phyloP scores from a whole-genome alignment of 352 stramenopile genomes.

The Globisporangium carolinianum region DNA sequence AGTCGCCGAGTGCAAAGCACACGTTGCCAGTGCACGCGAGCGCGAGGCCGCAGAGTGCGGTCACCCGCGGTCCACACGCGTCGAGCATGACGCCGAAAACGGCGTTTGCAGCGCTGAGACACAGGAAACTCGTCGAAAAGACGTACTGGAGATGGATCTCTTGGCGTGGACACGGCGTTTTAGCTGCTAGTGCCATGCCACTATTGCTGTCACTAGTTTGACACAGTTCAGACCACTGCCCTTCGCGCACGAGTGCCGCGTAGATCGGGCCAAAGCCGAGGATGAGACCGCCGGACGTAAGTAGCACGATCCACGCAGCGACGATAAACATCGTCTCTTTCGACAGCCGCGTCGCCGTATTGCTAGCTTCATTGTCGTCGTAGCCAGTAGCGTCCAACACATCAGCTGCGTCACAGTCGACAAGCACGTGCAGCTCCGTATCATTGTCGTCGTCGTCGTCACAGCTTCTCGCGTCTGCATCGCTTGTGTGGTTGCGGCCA shows the following conservation, averaged over 20 bases:
- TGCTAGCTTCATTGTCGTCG: too few relatives aligned
- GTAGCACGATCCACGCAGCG: constrained; percentile 47
- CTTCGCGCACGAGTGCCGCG: constrained; percentile 50
- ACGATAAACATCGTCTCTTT: constrained; percentile 65
- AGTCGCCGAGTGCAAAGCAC: constrained; percentile 49
- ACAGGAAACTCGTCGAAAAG: constrained; percentile 74
- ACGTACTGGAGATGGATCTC: constrained; percentile 73
- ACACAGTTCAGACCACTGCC: constrained; percentile 67
- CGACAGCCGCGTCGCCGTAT: constrained; percentile 21
- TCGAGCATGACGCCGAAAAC: constrained; percentile 75
- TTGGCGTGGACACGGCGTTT: constrained; percentile 39
- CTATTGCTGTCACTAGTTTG: constrained; percentile 2
- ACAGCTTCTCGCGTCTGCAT: not conserved
- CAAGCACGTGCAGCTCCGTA: not conserved
- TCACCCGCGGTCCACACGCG: constrained; percentile 48
- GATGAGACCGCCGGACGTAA: constrained; percentile 64
- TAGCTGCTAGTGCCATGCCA: not conserved
- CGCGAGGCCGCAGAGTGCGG: constrained; percentile 42
- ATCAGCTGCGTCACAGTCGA: not conserved
- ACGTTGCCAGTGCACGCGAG: constrained; percentile 53
- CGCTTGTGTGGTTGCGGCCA: not conserved
- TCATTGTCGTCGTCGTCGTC: not conserved
- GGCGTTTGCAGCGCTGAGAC: constrained; percentile 71
- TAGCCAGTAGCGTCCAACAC: not conserved
- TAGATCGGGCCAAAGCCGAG: constrained; percentile 76